Evolutionary conservation across 176 grass and related monocot genomes (phyloP), one percentile per base, ranked within the genome.

Genomic region (Lolium perenne): DNA sequence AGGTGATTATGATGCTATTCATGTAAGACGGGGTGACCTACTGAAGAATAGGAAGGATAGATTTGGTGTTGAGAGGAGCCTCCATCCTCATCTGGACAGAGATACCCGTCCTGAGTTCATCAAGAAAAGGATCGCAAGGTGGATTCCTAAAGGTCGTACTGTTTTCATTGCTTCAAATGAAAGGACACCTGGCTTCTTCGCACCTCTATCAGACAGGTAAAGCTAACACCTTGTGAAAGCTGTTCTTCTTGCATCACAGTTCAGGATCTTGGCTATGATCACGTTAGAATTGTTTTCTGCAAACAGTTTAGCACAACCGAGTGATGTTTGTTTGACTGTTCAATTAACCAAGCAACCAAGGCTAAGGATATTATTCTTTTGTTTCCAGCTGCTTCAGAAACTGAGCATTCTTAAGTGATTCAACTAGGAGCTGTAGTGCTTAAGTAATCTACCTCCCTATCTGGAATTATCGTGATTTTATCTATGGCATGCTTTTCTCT

Each of bases 1-100:
- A 89, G 91, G 92, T 76, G 93, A 98, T 17, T 98, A 98, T 80
- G 91, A 98, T 87, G 96, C 93, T 84, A 98, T 98, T 87, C 96
- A 98, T 89, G 96, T 98, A 79, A 90, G 96, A 40, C 88, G 93
- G 81, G 96, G 96, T 83, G 96, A 98, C 84, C 86, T 86, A 61
- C 51, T 98, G 46, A 98, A 98, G 80, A 98, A 87, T 60, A 94
- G 93, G 83, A 98, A 92, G 82, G 93, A 98, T 78, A 87, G 87
- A 86, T 94, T 92, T 88, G 93, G 93, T 71, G 93, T 95, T 3
- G 90, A 89, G 88, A 74, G 93, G 74, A 95, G 96, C 58, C 93
- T 89, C 61, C 94, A 93, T 91, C 96, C 96, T 59, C 96, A 98
- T 94, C 90, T 98, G 48, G 90, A 98, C 74, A 92, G 96, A 92